These are phyloP conservation scores for Aspergillus sp. DNA, from an alignment of 2,329 filamentous ascomycete genomes.

Conservation along the genomic window DNA sequence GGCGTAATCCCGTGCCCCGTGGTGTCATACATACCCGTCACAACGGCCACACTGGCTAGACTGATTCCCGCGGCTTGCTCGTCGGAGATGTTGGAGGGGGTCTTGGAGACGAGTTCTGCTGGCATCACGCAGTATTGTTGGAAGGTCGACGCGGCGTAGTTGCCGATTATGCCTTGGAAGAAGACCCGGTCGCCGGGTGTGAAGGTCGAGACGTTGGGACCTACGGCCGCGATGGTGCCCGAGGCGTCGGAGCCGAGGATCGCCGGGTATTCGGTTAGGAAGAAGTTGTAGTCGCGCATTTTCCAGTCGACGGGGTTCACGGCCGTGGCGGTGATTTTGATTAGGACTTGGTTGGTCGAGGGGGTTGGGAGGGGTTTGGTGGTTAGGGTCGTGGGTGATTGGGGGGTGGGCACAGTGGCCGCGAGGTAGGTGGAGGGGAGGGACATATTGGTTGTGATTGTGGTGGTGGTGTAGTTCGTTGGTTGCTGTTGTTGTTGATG, in stretches of 20 bases:
- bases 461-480: too few relatives aligned
- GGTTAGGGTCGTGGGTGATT: too few relatives aligned
- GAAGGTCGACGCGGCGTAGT: conserved; percentile 35
- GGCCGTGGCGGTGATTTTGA: conserved; percentile 21
- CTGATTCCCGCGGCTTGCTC: conserved; percentile 33
- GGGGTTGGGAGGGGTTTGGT: too few relatives aligned
- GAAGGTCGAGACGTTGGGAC: conserved; percentile 22
- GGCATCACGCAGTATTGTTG: conserved; percentile 43
- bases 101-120: conserved; percentile 34
- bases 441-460: too few relatives aligned
- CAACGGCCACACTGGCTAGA: conserved; percentile 20
- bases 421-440: too few relatives aligned
- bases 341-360: conserved; percentile 11
- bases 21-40: conserved; percentile 22
- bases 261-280: conserved; percentile 19
- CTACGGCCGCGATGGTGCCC: conserved; percentile 18
- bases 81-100: conserved; percentile 31
- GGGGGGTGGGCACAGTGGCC: too few relatives aligned
- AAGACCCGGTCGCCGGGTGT: conserved; percentile 32
- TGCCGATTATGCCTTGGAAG: conserved; percentile 39
- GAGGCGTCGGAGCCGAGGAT: conserved; percentile 27
- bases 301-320: conserved; percentile 31
- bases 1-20: conserved; percentile 24
- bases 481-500: too few relatives aligned
- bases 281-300: conserved; percentile 30